Evolutionary conservation across 441 rosid species (phyloP).

Genomic region (Pelargonium cotyledonis): DNA sequence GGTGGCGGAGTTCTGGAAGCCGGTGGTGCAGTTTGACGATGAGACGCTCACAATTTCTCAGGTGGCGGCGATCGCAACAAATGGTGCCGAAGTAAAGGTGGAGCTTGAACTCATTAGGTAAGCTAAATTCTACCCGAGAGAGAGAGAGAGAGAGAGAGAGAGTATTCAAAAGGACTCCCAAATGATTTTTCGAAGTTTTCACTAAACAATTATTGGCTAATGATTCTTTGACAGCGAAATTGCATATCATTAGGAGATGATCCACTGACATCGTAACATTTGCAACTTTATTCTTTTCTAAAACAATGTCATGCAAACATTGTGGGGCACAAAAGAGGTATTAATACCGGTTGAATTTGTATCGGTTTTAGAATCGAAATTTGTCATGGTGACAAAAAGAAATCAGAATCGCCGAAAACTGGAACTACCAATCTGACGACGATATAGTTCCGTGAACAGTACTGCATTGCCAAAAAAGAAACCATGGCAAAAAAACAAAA

Average conservation of each 20-base stretch:
- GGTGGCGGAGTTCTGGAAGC: slow-evolving; percentile 57
- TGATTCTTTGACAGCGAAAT: slow-evolving; percentile 78
- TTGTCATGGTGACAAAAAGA: slow-evolving; percentile 7
- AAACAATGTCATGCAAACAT: not conserved
- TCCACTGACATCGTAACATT: slow-evolving; percentile 46
- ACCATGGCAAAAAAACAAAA: no score
- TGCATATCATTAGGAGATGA: slow-evolving; percentile 66
- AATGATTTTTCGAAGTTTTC: slow-evolving; percentile 76
- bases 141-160: no score
- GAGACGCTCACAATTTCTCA: slow-evolving; percentile 58
- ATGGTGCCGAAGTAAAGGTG: slow-evolving; percentile 30
- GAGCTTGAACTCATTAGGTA: slow-evolving; percentile 32
- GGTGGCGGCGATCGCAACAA: slow-evolving; percentile 50
- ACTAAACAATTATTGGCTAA: slow-evolving; percentile 62
- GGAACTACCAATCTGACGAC: no score
- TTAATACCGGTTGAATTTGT: no score
- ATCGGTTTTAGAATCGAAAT: no score
- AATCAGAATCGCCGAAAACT: no score
- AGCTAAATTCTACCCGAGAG: no score
- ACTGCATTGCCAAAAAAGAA: no score
- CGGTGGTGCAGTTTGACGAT: slow-evolving; percentile 53
- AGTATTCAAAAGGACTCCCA: slow-evolving; percentile 65
- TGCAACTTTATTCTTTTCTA: slow-evolving; percentile 45
- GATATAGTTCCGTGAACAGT: no score
- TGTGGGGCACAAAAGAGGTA: slow-evolving; percentile 4